Conservation (phyloP, 352 stramenopile species). For the Phytophthora constricta region DNA sequence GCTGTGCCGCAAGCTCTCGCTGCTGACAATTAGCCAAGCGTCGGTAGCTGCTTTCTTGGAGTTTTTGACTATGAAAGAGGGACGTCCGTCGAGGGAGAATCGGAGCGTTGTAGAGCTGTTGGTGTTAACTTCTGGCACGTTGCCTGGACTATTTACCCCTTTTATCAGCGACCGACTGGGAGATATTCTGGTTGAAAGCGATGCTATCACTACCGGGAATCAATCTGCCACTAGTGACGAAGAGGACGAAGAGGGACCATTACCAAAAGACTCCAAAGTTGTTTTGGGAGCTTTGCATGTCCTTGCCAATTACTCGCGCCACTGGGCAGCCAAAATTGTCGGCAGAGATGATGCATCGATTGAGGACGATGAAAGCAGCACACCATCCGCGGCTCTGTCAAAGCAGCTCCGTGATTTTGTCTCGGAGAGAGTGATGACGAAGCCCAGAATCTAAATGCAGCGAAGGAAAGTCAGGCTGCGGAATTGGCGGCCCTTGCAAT, state of each 20-base stretch:
- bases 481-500: conserved; percentile 62
- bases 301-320: conserved; percentile 61
- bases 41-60: conserved; percentile 44
- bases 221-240: conserved; percentile 27
- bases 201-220: conserved; percentile 1
- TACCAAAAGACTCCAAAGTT: conserved; percentile 50
- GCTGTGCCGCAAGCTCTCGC: conserved; percentile 79
- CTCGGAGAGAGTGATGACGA: conserved; percentile 39
- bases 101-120: conserved; percentile 64
- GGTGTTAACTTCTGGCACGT: conserved; percentile 51
- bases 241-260: conserved; percentile 42
- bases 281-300: conserved; percentile 56
- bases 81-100: conserved; percentile 48
- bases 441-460: conserved; percentile 30
- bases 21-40: conserved; percentile 68
- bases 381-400: conserved; percentile 40
- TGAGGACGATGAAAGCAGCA: conserved; percentile 27
- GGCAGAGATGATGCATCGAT: conserved; percentile 22
- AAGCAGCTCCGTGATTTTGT: conserved; percentile 63
- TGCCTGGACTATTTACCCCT: conserved; percentile 56
- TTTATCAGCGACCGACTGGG: conserved; percentile 64
- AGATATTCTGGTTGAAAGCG: conserved; percentile 47
- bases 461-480: conserved; percentile 47
- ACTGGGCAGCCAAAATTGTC: conserved; percentile 41
- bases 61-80: conserved; percentile 44